Base-by-base conservation (phyloP, 768 basidiomycete genomes). In the Podaxis sp. region DNA sequence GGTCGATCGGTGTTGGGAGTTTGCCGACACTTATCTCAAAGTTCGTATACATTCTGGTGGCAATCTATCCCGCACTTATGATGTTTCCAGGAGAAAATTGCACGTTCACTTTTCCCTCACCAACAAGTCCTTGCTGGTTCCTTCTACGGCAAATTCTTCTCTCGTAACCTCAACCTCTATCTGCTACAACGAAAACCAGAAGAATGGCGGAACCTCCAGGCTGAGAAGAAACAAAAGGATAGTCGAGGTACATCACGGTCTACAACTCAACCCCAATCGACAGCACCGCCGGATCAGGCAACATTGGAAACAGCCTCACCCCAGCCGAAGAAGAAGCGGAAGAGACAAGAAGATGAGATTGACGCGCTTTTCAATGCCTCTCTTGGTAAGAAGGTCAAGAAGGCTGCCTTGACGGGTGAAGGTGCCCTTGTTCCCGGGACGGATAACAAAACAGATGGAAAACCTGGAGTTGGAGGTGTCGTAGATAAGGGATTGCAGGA, bases 11-110 rank as follows among this genome's bases (percentile, higher is more conserved):
- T 92, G 90, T 67, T 99, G 95, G 94, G 86, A 82, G 1, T 87
- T 84, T 65, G 88, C 92, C n/a, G 97, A 99, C 75, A 89, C 93
- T 0, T 98, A 92, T 75, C 82, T 97, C 66, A 95, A 91, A 80
- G 95, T 95, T 64, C 24, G 80, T 70, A 19, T 4, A 28, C 24
- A 15, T 54, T 9, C 15, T 22, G 63, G 38, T 30, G 13, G 17
- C 48, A 9, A 24, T 52, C 26, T 9, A 48, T 59, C 38, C 11
- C 44, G 68, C 40, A 65, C 19, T 52, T 55, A 63, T 44, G 30
- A 42, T 55, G 33, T 44, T 30, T 22, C 19, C 66, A 96, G 93
- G 95, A 97, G 77, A 96, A 96, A 74, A 93, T 99, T 59, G 95
- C 90, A 2, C 85, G 86, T 15, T 91, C 92, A 24, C 79, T 98